Evolutionary conservation across 1,284 basidiomycete species (phyloP).

Genomic region (Prillingera fragicola): DNA sequence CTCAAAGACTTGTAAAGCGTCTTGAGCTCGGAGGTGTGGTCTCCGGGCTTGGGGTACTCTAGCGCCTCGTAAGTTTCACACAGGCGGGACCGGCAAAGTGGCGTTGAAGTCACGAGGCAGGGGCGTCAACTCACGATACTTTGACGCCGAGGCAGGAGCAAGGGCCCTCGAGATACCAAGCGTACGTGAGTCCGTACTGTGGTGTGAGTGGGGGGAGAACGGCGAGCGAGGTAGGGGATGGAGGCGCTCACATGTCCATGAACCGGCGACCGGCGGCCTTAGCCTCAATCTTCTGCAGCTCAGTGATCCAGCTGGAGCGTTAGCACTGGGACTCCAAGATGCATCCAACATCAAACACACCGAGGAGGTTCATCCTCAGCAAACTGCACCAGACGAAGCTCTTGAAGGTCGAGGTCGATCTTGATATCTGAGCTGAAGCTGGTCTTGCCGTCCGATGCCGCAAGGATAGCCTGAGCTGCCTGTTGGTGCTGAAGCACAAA

Average conservation of each 20-base stretch:
- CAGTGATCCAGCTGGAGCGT: constrained; percentile 63
- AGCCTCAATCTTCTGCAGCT: constrained; percentile 75
- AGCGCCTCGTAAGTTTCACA: no score
- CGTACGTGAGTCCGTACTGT: constrained; percentile 69
- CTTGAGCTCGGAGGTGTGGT: constrained; percentile 35
- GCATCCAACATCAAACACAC: constrained; percentile 14
- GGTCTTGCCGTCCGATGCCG: not conserved
- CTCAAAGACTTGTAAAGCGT: constrained; percentile 33
- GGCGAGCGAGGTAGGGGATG: not conserved
- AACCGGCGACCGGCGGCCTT: constrained; percentile 61
- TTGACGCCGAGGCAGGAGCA: constrained; percentile 32
- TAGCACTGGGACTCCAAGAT: no score
- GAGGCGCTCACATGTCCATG: constrained; percentile 71
- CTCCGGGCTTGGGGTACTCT: constrained; percentile 42
- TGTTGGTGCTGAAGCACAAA: not conserved
- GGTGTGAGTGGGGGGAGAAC: constrained; percentile 5
- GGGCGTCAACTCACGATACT: constrained; percentile 35
- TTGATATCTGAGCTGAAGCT: constrained; percentile 10
- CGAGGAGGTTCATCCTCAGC: constrained; percentile 57
- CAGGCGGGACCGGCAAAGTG: no score
- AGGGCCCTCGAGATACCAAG: constrained; percentile 44
- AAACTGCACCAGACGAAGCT: constrained; percentile 67
- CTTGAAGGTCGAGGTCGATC: constrained; percentile 62
- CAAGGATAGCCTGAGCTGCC: constrained; percentile 3
- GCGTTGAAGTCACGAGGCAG: not conserved